Percentiles rank a stretch among this genome's conserved stretches.
phyloP scores from a whole-genome alignment of 1,284 basidiomycete genomes.

The Sanghuangporus sanghuang region DNA sequence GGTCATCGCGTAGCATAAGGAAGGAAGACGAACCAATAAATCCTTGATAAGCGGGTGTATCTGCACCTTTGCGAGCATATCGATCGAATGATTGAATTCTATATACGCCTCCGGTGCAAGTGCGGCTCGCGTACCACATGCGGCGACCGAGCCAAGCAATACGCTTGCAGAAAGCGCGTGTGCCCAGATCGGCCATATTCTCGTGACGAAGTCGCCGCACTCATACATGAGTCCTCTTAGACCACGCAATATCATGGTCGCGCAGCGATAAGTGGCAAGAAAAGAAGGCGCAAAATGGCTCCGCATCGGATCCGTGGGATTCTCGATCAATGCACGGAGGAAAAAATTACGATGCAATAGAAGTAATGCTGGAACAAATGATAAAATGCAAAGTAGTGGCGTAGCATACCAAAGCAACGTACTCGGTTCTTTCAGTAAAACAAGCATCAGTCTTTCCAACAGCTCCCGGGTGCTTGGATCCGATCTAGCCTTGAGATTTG shows the following conservation, averaged over 20 bases:
- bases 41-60: constrained; percentile 10
- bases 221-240: neutral
- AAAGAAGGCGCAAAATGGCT: constrained; percentile 21
- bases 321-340: constrained; percentile 17
- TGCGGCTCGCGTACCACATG: constrained; percentile 13
- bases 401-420: neutral
- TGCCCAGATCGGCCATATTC: constrained; percentile 13
- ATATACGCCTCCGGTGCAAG: constrained; percentile 19
- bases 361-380: neutral
- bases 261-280: constrained; percentile 18
- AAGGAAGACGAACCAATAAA: constrained; percentile 2
- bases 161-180: constrained; percentile 10
- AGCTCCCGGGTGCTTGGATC: neutral
- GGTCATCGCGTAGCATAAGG: neutral
- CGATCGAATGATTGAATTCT: constrained; percentile 20
- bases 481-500: neutral
- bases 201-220: neutral
- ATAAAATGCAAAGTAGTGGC: neutral
- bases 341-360: constrained; percentile 19
- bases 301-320: constrained; percentile 18
- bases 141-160: constrained; percentile 21
- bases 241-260: constrained; percentile 8
- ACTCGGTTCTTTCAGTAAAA: constrained; percentile 5
- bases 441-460: neutral
- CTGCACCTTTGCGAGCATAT: constrained; percentile 19